These are phyloP conservation scores for Porogramme epimiltina DNA, from an alignment of 1,284 basidiomycete genomes.

Conservation along the genomic window DNA sequence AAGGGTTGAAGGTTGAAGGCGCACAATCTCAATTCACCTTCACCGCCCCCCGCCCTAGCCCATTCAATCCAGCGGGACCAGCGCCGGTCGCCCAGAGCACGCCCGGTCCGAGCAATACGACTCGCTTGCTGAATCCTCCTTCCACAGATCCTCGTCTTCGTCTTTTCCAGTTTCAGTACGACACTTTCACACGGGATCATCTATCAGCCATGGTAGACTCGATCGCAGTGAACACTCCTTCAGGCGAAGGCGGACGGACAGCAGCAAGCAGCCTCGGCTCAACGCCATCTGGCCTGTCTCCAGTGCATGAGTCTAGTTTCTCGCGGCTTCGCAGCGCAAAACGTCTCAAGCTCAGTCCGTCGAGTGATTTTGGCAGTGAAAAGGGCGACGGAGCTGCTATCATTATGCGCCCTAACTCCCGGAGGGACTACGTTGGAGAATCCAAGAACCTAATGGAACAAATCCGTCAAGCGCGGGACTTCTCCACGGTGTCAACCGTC, in stretches of 20 bases:
- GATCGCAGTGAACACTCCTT: slow-evolving; percentile 78
- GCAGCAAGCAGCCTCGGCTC: slow-evolving; percentile 35
- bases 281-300: slow-evolving; percentile 28
- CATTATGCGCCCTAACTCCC: slow-evolving; percentile 48
- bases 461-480: slow-evolving; percentile 73
- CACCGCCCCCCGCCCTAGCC: slow-evolving; percentile 50
- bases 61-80: slow-evolving; percentile 36
- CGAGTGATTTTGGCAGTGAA: slow-evolving; percentile 53
- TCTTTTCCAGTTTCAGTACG: slow-evolving; percentile 90
- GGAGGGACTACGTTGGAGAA: slow-evolving; percentile 73
- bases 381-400: slow-evolving; percentile 47
- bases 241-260: slow-evolving; percentile 44
- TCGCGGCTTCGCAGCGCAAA: slow-evolving; percentile 71
- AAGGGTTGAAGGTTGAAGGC: slow-evolving; percentile 33
- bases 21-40: slow-evolving; percentile 77
- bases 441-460: slow-evolving; percentile 73
- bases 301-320: slow-evolving; percentile 40
- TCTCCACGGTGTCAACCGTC: slow-evolving; percentile 69
- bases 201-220: slow-evolving; percentile 90
- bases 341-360: slow-evolving; percentile 70
- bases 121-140: slow-evolving; percentile 38
- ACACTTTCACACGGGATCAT: slow-evolving; percentile 91
- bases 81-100: slow-evolving; percentile 50
- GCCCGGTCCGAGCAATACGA: slow-evolving; percentile 40
- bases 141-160: slow-evolving; percentile 74